These are phyloP conservation scores for Platanthera zijinensis DNA, from an alignment of 106 monocot species.

Conservation along the genomic window DNA sequence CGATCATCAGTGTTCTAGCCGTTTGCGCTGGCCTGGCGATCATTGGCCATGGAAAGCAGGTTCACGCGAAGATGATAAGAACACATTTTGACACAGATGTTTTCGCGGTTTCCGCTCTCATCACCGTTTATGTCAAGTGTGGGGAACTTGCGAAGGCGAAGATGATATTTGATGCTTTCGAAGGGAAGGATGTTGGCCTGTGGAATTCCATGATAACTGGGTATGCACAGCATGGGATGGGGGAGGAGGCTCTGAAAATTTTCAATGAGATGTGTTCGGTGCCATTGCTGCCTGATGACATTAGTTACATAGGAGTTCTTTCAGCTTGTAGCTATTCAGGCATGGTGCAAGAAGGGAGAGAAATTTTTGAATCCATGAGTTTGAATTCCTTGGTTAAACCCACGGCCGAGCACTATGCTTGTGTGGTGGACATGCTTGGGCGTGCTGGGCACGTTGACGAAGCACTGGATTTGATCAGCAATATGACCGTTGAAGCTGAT, in stretches of 20 bases:
- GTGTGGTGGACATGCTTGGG: conserved; percentile 80
- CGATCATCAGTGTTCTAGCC: conserved; percentile 49
- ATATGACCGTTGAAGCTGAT: conserved; percentile 65
- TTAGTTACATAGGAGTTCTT: conserved; percentile 62
- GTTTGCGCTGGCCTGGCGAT: conserved; percentile 54
- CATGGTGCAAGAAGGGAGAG: conserved; percentile 45
- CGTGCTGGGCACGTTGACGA: conserved; percentile 54
- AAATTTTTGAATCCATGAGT: conserved; percentile 56
- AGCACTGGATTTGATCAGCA: conserved; percentile 52
- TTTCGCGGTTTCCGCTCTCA: conserved; percentile 49
- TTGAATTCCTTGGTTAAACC: conserved; percentile 24
- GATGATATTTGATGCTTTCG: conserved; percentile 40
- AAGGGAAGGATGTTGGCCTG: conserved; percentile 51
- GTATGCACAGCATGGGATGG: conserved; percentile 72
- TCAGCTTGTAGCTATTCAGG: conserved; percentile 73
- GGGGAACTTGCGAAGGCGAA: conserved; percentile 46
- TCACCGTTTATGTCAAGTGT: conserved; percentile 68
- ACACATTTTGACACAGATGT: conserved; percentile 39
- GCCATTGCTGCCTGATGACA: conserved; percentile 43
- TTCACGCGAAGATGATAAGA: conserved; percentile 51
- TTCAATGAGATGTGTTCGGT: conserved; percentile 35
- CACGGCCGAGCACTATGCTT: conserved; percentile 59
- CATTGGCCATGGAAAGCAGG: conserved; percentile 57
- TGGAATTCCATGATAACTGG: conserved; percentile 89
- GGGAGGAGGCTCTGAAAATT: conserved; percentile 45